These are phyloP conservation scores for Epithemia pelagica DNA, from an alignment of 108 stramenopile genomes.

Conservation along the genomic window DNA sequence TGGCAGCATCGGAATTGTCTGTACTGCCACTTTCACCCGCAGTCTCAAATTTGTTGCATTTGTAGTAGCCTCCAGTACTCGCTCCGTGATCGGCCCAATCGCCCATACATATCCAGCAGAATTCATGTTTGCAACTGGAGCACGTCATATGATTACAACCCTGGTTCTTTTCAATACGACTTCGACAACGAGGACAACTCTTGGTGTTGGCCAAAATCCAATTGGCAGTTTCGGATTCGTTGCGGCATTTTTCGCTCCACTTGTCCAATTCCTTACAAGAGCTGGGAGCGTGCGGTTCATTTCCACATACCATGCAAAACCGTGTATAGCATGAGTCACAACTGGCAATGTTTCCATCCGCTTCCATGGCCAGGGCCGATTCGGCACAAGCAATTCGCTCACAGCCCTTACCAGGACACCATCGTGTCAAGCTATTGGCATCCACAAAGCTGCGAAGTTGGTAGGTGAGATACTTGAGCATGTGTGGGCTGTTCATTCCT, in stretches of 20 bases:
- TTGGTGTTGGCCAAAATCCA: constrained; percentile 99
- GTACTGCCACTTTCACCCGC: constrained; percentile 11
- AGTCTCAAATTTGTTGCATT: constrained; percentile 88
- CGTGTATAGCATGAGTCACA: constrained; percentile 8
- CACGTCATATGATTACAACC: constrained; percentile 99
- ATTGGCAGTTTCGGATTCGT: constrained; percentile 97
- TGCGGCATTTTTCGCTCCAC: constrained; percentile 94
- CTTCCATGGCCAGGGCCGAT: constrained; percentile 47
- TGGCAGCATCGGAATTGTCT: constrained; percentile 73
- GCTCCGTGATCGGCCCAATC: constrained; percentile 94
- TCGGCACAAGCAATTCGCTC: constrained; percentile 80
- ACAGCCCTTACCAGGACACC: constrained; percentile 97
- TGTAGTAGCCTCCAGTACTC: constrained; percentile 98
- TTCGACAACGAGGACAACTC: constrained; percentile 93
- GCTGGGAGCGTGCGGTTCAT: constrained; percentile 92
- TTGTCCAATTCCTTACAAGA: constrained; percentile 63
- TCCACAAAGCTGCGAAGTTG: constrained; percentile 92
- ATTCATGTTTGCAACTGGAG: constrained; percentile 74
- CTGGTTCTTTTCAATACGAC: constrained; percentile 98
- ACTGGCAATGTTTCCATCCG: constrained; percentile 41
- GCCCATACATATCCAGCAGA: constrained; percentile 99
- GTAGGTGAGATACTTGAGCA: constrained; percentile 62
- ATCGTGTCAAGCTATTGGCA: constrained; percentile 85
- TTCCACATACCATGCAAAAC: constrained; percentile 22
- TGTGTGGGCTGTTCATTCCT: constrained; percentile 35